These are phyloP conservation scores for Podochytrium sp. DNA, from an alignment of 192 early-diverging fungal species.

Conservation along the genomic window DNA sequence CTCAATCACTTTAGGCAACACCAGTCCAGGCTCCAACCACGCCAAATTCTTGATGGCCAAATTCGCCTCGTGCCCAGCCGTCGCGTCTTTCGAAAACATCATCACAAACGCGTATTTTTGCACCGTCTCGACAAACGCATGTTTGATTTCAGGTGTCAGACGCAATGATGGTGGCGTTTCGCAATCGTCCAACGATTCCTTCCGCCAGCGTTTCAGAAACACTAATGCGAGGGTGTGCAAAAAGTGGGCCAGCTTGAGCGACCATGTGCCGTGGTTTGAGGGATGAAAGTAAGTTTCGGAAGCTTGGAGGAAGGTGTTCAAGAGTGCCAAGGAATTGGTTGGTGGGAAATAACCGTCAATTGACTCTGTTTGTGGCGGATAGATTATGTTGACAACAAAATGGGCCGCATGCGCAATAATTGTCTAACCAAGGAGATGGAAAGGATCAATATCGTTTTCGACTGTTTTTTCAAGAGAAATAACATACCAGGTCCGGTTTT, in stretches of 20 bases:
- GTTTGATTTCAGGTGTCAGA: conserved; percentile 58
- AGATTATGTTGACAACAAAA: conserved; percentile 83
- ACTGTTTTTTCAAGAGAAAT: not conserved
- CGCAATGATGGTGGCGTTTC: conserved; percentile 61
- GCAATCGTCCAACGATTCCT: conserved; percentile 63
- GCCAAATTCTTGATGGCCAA: conserved; percentile 71
- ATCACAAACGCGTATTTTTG: conserved; percentile 62
- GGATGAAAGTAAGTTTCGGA: conserved; percentile 91
- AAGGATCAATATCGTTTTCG: not conserved
- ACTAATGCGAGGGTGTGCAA: conserved; percentile 66
- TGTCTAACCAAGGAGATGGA: not conserved
- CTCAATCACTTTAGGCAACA: conserved; percentile 83
- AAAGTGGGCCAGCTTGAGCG: conserved; percentile 71
- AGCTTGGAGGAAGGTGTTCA: conserved; percentile 79
- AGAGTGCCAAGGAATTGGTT: conserved; percentile 59
- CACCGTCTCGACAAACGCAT: conserved; percentile 68
- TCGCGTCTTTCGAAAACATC: conserved; percentile 78
- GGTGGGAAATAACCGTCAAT: conserved; percentile 13
- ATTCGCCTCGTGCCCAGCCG: conserved; percentile 61
- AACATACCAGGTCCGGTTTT: not conserved
- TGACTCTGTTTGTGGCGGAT: conserved; percentile 38
- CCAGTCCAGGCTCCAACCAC: conserved; percentile 76
- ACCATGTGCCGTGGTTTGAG: conserved; percentile 90
- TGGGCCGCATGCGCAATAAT: conserved; percentile 55
- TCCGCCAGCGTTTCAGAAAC: conserved; percentile 63